Percentiles rank a stretch among this genome's conserved stretches.
Conservation (phyloP, 768 basidiomycete genomes). For the Amanita brunnescens region DNA sequence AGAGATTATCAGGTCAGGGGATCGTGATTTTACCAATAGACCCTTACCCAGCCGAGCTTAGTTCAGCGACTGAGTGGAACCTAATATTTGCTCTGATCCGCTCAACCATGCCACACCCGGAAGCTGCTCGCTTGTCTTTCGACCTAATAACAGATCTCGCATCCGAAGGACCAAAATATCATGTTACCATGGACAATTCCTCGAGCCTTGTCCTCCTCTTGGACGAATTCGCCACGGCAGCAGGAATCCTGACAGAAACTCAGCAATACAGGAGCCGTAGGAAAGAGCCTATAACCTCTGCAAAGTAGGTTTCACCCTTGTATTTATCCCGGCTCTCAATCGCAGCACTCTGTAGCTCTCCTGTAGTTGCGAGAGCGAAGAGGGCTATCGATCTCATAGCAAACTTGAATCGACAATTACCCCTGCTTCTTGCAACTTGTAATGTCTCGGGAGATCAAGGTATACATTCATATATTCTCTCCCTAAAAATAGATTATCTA, state of each 20-base stretch:
- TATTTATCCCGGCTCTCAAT: conserved; percentile 3
- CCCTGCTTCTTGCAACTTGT: conserved; percentile 45
- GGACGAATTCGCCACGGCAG: conserved; percentile 78
- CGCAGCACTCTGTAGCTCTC: conserved; percentile 41
- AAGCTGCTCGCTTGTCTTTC: conserved; percentile 81
- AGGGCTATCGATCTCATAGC: conserved; percentile 77
- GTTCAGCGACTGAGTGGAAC: conserved; percentile 94
- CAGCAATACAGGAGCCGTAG: conserved; percentile 48
- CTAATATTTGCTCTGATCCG: conserved; percentile 82
- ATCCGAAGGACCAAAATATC: conserved; percentile 48
- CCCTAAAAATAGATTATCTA: not conserved
- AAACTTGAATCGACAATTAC: conserved; percentile 59
- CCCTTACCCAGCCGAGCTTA: conserved; percentile 18
- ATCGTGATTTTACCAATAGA: not conserved
- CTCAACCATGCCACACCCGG: conserved; percentile 76
- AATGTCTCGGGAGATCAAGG: conserved; percentile 34
- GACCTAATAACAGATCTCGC: conserved; percentile 64
- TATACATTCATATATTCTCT: conserved; percentile 14
- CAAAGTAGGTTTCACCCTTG: conserved; percentile 35
- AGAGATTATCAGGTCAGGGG: conserved; percentile 53
- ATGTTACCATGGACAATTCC: conserved; percentile 73
- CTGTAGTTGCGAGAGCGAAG: conserved; percentile 70
- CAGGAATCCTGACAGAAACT: conserved; percentile 49
- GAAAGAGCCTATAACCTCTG: conserved; percentile 36
- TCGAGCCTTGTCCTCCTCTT: conserved; percentile 68